A percentile compares a stretch with the other conserved stretches of the same genome.
These are phyloP conservation scores for Crepidotus variabilis DNA, from an alignment of 768 basidiomycete genomes.

Conservation along the genomic window DNA sequence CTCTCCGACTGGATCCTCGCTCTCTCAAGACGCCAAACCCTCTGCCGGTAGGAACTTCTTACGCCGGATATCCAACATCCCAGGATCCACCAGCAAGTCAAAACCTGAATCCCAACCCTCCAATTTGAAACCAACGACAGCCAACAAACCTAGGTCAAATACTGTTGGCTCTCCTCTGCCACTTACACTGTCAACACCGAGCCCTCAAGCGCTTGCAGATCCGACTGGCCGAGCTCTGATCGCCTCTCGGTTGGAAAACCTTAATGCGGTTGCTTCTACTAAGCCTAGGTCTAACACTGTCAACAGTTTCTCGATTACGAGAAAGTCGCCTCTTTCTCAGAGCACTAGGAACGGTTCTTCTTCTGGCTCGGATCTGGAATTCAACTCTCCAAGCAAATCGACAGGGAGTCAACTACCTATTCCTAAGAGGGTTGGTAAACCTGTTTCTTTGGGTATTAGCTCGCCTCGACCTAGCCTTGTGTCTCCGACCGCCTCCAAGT, in stretches of 20 bases:
- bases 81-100: conserved; percentile 1
- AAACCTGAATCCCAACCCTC: neutral
- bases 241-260: neutral
- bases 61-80: conserved; percentile 7
- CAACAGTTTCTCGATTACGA: conserved; percentile 16
- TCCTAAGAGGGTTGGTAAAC: no score
- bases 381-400: neutral
- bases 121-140: neutral
- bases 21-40: neutral
- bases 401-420: neutral
- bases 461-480: neutral
- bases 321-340: conserved; percentile 17
- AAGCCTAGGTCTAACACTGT: conserved; percentile 20
- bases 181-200: conserved; percentile 6
- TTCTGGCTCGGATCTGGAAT: neutral
- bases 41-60: conserved; percentile 2
- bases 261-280: conserved; percentile 3
- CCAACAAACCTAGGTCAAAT: conserved; percentile 9
- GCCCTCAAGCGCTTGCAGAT: conserved; percentile 3
- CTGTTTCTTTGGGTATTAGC: neutral
- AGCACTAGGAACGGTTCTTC: conserved; percentile 11
- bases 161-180: conserved; percentile 10
- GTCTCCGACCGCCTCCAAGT: neutral
- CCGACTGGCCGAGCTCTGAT: neutral
- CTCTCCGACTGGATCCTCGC: neutral